Base-by-base conservation (phyloP, 2,329 filamentous ascomycete genomes). In the Pezicula radicicola region DNA sequence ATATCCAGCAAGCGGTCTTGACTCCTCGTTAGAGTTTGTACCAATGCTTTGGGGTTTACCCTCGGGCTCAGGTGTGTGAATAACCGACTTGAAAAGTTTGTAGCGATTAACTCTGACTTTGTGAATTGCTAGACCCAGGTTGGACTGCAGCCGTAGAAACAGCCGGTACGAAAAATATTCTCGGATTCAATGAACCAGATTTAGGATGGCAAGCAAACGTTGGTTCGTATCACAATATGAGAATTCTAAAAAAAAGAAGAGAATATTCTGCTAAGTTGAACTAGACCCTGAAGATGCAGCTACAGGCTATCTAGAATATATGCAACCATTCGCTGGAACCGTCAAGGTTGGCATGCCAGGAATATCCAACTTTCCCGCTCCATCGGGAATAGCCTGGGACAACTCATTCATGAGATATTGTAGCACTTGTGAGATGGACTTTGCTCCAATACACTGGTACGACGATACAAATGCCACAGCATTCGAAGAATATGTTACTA, bases 181-280 rank as follows among this genome's bases (percentile, higher is more conserved):
- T 88, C 63, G 76, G 77, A 67, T 87, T 87, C 78, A 89, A 89
- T 74, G 85, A 89, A 75, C 82, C 82, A 40, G 85, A 89, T 67
- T 76, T 78, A 55, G 49, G 42, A 1, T 66, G 65, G 21, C 84
- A 88, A 68, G 72, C 81, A 59, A 80, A 84, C 72, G 58, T 61
- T 21, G 40, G 53, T 18, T 53, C 59, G 2, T 55, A 54, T 39
- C 28, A 30, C 28, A 2, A 30, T 12, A 6, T 5, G 2, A 21
- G 7, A 30, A 12, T 30, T 12, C 7, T 3, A 2, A 30, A 30
- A 30, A 30, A 6, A 4, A 21, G 28, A 30, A 30, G 28, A 30
- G 28, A 30, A 30, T 30, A 30, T 12, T 30, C 7, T 30, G 28
- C 28, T 30, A 30, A 30, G 7, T 9, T 12, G 8, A 9, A 30